These are phyloP conservation scores for Dacryopinax primogenitus DNA, from an alignment of 768 basidiomycete genomes.

Conservation along the genomic window DNA sequence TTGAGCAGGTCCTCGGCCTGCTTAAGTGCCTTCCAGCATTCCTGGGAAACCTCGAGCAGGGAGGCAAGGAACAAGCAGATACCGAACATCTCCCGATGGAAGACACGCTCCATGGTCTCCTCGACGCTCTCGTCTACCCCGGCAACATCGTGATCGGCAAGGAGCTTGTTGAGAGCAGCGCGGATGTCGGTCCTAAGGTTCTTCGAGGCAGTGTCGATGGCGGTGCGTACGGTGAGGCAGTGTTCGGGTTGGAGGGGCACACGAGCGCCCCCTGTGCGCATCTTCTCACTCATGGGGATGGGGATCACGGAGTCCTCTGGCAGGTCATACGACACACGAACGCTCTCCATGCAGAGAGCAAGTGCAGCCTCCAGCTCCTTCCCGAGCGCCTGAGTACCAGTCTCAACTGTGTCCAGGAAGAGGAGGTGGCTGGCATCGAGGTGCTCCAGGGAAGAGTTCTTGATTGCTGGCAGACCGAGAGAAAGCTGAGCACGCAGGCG, in stretches of 20 bases:
- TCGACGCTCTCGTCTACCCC: not conserved
- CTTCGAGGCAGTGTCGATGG: not conserved
- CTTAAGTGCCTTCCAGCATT: not conserved
- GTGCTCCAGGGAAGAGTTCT: not conserved
- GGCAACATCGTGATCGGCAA: not conserved
- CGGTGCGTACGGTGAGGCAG: not conserved
- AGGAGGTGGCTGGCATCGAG: not conserved
- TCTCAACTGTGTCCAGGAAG: not conserved
- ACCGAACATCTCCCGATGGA: not conserved
- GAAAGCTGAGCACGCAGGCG: not conserved
- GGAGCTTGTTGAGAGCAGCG: not conserved
- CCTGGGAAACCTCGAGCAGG: not conserved
- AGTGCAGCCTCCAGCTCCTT: not conserved
- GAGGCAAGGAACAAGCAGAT: not conserved
- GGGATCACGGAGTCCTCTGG: not conserved
- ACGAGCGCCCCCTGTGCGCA: not conserved
- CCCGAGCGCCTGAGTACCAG: not conserved
- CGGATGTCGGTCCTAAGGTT: not conserved
- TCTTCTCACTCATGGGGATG: not conserved
- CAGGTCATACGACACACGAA: not conserved
- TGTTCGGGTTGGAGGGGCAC: not conserved
- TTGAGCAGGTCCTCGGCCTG: not conserved
- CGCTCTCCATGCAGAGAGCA: not conserved
- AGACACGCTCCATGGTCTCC: not conserved
- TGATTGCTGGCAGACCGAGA: not conserved